Evolutionary conservation across 148 eudicot genomes (phyloP), one percentile per base, ranked within the genome.

Genomic region (Rhododendron mucronatum): DNA sequence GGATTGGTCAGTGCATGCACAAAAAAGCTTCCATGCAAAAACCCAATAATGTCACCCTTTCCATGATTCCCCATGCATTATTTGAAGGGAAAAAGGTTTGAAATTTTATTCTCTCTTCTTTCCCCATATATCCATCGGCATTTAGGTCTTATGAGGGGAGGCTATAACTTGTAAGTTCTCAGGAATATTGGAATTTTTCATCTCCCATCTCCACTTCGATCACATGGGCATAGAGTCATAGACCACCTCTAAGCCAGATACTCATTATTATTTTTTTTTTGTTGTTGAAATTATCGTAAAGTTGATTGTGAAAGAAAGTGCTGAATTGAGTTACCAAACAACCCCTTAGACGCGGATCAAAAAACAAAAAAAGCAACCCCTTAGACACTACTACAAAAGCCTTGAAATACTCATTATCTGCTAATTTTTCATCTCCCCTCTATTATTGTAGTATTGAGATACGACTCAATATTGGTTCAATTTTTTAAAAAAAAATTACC

Each of bases 91-190:
- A 90, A 84, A 63, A 86, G 45, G n/a, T 82, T 85, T 21, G 61
- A 74, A 84, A 78, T 71, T 6, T 81, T 89, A 91, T 93, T 88
- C 92, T 75, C 75, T 10, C 48, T 39, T 82, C 48, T 39, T 82
- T 85, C 88, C 85, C 86, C 59, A 63, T 81, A 86, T 84, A 87
- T 88, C 88, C 89, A 82, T 85, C 89, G 81, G 63, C 47, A 82
- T 30, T 35, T 81, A 89, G 92, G 93, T 88, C 86, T 81, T 92
- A 90, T 85, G 89, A 89, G 91, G 92, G 93, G 93, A 77, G 85
- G 91, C 45, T 82, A 82, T 83, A 88, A 89, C 89, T 80, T 87
- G 86, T 77, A 63, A 86, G 76, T 81, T 59, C 65, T 45, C 9
- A 39, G 30, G n/a, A 30, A 47, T 45, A 33, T 33, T 33, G 78